A percentile compares a stretch with the other conserved stretches of the same genome.
These are phyloP conservation scores for Macroventuria anomochaeta DNA, from an alignment of 2,329 filamentous ascomycete genomes.

Conservation along the genomic window DNA sequence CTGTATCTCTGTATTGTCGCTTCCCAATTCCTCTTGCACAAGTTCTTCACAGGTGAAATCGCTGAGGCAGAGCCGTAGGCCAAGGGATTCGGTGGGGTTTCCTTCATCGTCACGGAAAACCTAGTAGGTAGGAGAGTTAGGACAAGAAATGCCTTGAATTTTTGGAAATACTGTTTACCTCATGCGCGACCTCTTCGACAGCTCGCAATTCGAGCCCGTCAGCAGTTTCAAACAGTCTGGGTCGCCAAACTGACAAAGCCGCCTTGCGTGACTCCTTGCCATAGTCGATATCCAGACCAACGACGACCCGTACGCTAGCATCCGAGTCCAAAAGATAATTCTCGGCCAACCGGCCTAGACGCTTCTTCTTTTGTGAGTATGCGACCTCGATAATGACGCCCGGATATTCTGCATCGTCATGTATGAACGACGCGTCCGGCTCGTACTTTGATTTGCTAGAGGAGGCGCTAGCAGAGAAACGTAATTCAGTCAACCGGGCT, in stretches of 20 bases:
- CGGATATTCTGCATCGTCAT: conserved; percentile 31
- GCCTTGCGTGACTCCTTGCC: conserved; percentile 20
- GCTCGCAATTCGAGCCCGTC: not conserved
- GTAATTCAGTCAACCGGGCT: conserved; percentile 26
- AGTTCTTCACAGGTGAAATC: conserved; percentile 28
- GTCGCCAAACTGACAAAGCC: conserved; percentile 19
- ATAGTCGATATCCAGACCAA: conserved; percentile 26
- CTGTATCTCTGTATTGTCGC: not conserved
- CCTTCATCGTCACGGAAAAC: conserved; percentile 34
- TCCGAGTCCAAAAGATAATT: conserved; percentile 28
- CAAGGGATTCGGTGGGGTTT: conserved; percentile 18
- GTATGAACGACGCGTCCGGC: conserved; percentile 31
- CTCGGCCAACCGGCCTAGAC: conserved; percentile 19
- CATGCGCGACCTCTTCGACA: not conserved
- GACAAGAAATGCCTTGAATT: too few species aligned
- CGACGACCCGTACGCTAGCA: conserved; percentile 22
- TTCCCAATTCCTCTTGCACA: conserved; percentile 3
- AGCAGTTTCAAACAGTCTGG: conserved; percentile 5
- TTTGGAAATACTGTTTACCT: too few species aligned
- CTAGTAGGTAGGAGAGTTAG: conserved; percentile 17
- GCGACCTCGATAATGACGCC: conserved; percentile 31
- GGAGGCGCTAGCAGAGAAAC: conserved; percentile 15
- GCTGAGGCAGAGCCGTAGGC: conserved; percentile 21
- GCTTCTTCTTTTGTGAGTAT: conserved; percentile 27
- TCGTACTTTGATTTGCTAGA: conserved; percentile 27